Evolutionary conservation across 148 eudicot species (phyloP).

Genomic region (Vaccinium darrowii): DNA sequence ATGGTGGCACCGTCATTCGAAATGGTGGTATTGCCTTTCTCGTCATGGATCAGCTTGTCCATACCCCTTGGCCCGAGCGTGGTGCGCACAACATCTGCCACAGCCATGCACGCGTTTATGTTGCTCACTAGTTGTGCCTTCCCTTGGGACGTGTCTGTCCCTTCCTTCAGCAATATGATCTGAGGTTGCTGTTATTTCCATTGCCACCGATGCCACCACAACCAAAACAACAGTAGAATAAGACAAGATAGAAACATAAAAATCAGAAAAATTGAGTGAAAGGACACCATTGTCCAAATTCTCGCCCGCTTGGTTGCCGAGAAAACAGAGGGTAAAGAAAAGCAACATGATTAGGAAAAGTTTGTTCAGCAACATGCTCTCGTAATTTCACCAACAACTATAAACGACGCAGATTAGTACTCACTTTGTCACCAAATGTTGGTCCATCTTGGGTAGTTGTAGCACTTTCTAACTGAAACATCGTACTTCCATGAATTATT

Average conservation of each 20-base stretch:
- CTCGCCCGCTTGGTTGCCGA: neutral
- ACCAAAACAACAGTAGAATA: neutral
- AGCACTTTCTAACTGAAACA: neutral
- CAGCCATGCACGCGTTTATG: conserved; percentile 79
- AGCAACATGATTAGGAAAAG: neutral
- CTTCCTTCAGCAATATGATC: conserved; percentile 90
- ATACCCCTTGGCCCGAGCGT: conserved; percentile 95
- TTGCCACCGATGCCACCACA: conserved; percentile 6
- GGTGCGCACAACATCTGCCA: conserved; percentile 88
- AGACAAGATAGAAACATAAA: neutral
- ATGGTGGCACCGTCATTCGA: conserved; percentile 99
- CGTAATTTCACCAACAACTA: neutral
- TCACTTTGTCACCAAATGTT: neutral
- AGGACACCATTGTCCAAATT: neutral
- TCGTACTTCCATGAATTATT: neutral
- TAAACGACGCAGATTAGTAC: neutral
- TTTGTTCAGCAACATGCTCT: neutral
- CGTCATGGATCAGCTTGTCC: conserved; percentile 96
- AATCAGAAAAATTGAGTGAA: neutral
- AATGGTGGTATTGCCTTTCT: conserved; percentile 87
- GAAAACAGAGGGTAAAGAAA: neutral
- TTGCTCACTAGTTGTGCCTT: conserved; percentile 92
- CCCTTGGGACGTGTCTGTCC: conserved; percentile 97
- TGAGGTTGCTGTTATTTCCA: conserved; percentile 71
- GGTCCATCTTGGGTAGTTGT: neutral